A percentile compares a stretch with the other conserved stretches of the same genome.
Evolutionary conservation across 2,329 filamentous ascomycete species (phyloP).

Genomic region (Aspergillus sp.): DNA sequence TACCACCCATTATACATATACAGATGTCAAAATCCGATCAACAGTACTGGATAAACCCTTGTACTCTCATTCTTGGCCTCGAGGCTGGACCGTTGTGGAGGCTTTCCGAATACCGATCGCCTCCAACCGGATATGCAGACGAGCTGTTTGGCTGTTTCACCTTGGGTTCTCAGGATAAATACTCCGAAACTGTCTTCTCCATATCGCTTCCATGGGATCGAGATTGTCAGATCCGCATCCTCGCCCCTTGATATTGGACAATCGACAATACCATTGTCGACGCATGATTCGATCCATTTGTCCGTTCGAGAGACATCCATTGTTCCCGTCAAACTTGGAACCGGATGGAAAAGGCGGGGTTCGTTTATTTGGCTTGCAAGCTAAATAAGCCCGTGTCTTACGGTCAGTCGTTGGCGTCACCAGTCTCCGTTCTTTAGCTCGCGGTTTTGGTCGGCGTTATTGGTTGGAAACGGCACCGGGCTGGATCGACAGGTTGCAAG

Average conservation of each 20-base stretch:
- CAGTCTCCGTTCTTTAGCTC: not conserved
- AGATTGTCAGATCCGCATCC: too few relatives aligned
- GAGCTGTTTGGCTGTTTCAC: not conserved
- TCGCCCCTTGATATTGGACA: too few relatives aligned
- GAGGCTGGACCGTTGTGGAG: not conserved
- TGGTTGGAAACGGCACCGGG: not conserved
- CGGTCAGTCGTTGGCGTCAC: conserved; percentile 3
- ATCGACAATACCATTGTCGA: too few relatives aligned
- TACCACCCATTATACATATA: too few relatives aligned
- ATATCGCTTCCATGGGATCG: too few relatives aligned
- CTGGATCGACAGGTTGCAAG: not conserved
- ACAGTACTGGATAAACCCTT: not conserved
- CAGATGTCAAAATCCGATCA: too few relatives aligned
- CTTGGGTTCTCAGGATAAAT: not conserved
- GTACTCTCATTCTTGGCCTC: not conserved
- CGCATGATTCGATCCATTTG: not conserved
- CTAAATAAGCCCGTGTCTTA: not conserved
- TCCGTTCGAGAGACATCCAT: not conserved
- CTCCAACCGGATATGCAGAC: not conserved
- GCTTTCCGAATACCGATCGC: not conserved
- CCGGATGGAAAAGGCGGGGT: conserved; percentile 9
- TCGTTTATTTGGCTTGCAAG: conserved; percentile 4
- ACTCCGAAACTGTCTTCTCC: not conserved
- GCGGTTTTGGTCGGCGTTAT: not conserved
- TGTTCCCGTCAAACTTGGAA: not conserved